A percentile compares a stretch with the other conserved stretches of the same genome.
phyloP scores from a whole-genome alignment of 1,284 basidiomycete genomes.

The Ceratobasidium sp. region DNA sequence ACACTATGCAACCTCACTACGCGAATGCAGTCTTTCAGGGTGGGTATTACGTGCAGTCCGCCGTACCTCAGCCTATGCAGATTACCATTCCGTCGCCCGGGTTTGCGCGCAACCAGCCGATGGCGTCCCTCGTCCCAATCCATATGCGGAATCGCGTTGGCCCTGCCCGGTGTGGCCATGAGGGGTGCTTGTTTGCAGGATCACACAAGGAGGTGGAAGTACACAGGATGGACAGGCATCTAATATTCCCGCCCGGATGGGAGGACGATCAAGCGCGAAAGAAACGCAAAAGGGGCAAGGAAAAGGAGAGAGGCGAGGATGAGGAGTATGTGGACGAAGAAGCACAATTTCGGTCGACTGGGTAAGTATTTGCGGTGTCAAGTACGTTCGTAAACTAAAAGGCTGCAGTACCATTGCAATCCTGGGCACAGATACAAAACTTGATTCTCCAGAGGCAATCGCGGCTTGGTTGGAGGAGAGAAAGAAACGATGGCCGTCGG shows the following conservation, averaged over 20 bases:
- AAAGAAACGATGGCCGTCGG: conserved; percentile 84
- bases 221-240: conserved; percentile 92
- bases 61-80: conserved; percentile 36
- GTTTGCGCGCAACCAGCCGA: conserved; percentile 45
- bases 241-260: conserved; percentile 84
- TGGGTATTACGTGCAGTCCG: conserved; percentile 46
- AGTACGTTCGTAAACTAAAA: conserved; percentile 48
- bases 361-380: background rate
- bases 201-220: conserved; percentile 79
- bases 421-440: conserved; percentile 79
- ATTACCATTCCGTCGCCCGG: conserved; percentile 49
- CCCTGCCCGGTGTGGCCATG: conserved; percentile 70
- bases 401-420: conserved; percentile 78
- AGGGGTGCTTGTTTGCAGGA: conserved; percentile 79
- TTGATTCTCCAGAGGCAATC: conserved; percentile 86
- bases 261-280: conserved; percentile 64
- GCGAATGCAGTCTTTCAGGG: conserved; percentile 65
- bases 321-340: conserved; percentile 49
- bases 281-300: conserved; percentile 77
- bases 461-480: conserved; percentile 89
- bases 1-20: conserved; percentile 64
- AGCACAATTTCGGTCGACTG: conserved; percentile 17
- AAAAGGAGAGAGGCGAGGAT: conserved; percentile 73
- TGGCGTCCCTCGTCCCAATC: conserved; percentile 29
- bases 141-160: conserved; percentile 59